A percentile compares a stretch with the other conserved stretches of the same genome.
Conservation (phyloP, 2,329 filamentous ascomycete genomes). For the Pseudopyrenochaeta lycopersici region DNA sequence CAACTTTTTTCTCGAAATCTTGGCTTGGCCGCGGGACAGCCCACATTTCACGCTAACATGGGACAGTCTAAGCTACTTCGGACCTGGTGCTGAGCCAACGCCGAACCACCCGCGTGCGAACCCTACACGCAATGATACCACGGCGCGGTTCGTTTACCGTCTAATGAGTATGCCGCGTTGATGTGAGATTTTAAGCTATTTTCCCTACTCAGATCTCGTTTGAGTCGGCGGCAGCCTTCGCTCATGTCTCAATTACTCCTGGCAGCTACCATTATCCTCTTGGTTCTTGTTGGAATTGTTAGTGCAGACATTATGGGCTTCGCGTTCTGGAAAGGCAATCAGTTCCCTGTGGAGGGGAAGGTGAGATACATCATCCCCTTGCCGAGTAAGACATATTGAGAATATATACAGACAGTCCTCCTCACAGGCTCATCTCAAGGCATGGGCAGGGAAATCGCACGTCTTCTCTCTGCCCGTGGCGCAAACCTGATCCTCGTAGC, state of each 20-base stretch:
- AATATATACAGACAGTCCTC: constrained; percentile 73
- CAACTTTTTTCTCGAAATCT: constrained; percentile 41
- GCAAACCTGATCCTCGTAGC: constrained; percentile 88
- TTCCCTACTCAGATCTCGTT: neutral
- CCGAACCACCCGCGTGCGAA: neutral
- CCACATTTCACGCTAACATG: constrained; percentile 10
- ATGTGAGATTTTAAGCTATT: neutral
- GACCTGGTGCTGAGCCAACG: too few relatives aligned
- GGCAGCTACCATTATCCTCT: constrained; percentile 46
- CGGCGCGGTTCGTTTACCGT: neutral
- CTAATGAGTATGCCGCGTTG: neutral
- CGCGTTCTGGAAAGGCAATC: constrained; percentile 70
- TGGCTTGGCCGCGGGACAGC: constrained; percentile 33
- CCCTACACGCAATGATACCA: neutral
- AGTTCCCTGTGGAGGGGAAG: constrained; percentile 85
- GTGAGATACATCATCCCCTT: constrained; percentile 58
- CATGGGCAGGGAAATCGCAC: constrained; percentile 81
- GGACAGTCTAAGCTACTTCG: too few relatives aligned
- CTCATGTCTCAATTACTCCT: constrained; percentile 49
- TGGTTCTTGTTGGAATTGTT: constrained; percentile 48
- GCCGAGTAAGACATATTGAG: neutral
- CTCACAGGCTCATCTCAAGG: constrained; percentile 93
- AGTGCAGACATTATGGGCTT: constrained; percentile 70
- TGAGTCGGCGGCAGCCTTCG: constrained; percentile 10
- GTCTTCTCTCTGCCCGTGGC: constrained; percentile 80